Evolutionary conservation across 2,329 filamentous ascomycete species (phyloP).

Genomic region (Metarhizium brunneum): DNA sequence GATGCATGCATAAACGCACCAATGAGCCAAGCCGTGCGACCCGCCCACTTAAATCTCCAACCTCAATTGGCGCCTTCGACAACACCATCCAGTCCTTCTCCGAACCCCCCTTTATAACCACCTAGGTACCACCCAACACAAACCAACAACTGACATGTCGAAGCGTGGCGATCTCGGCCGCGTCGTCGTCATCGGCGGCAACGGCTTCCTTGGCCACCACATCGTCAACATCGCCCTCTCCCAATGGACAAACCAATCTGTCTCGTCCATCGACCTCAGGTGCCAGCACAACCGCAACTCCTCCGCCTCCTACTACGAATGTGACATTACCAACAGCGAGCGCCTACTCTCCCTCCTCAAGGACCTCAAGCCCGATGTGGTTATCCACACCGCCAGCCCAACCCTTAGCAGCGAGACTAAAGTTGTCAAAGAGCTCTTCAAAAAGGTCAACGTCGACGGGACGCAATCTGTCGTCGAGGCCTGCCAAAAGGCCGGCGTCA

Average conservation of each 20-base stretch:
- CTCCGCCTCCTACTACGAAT: constrained; percentile 57
- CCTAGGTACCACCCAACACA: not conserved
- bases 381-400: constrained; percentile 85
- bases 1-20: not conserved
- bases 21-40: not conserved
- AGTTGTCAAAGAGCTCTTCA: constrained; percentile 54
- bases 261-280: constrained; percentile 64
- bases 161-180: constrained; percentile 46
- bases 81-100: no score
- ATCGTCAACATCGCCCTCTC: constrained; percentile 65
- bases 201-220: constrained; percentile 77
- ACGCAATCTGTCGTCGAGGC: constrained; percentile 71
- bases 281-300: constrained; percentile 59
- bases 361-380: constrained; percentile 63
- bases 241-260: constrained; percentile 36
- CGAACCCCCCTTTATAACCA: no score
- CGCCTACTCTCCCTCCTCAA: constrained; percentile 55
- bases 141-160: not conserved
- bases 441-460: constrained; percentile 80
- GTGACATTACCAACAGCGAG: constrained; percentile 63
- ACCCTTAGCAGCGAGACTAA: constrained; percentile 42
- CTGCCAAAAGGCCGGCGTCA: constrained; percentile 60
- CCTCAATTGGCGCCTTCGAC: no score
- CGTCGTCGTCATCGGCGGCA: constrained; percentile 73
- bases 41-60: no score